A percentile compares a stretch with the other conserved stretches of the same genome.
These are phyloP conservation scores for Chrysosporium queenslandicum DNA, from an alignment of 2,329 filamentous ascomycete genomes.

Conservation along the genomic window DNA sequence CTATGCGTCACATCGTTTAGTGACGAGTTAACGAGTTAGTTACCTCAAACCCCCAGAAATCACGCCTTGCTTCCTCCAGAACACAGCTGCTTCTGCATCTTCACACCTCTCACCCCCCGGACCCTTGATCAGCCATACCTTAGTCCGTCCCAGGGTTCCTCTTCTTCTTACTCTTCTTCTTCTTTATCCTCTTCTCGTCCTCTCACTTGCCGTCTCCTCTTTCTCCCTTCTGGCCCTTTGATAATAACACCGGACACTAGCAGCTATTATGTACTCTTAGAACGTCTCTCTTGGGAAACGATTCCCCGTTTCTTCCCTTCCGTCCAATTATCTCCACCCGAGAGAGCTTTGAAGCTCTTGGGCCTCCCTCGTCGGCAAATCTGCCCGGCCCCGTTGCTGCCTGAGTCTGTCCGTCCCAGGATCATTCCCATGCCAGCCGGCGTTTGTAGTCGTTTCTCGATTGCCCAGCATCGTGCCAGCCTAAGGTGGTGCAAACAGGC, in stretches of 20 bases:
- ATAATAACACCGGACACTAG: too few relatives aligned
- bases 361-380: not conserved
- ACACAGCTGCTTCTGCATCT: not conserved
- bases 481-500: not conserved
- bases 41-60: not conserved
- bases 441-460: not conserved
- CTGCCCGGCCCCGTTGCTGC: not conserved
- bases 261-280: constrained; percentile 1
- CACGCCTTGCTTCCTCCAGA: constrained; percentile 12
- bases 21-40: constrained; percentile 14
- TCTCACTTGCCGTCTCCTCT: not conserved
- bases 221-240: too few relatives aligned
- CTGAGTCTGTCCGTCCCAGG: not conserved
- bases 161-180: not conserved
- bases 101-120: not conserved
- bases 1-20: constrained; percentile 34
- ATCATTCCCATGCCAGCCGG: not conserved
- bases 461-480: constrained; percentile 1
- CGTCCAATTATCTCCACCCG: not conserved
- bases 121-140: not conserved
- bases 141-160: not conserved
- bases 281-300: not conserved
- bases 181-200: not conserved
- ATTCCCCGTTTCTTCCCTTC: not conserved
- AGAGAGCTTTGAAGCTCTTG: constrained; percentile 3